These are phyloP conservation scores for Acanthamoeba comandoni DNA, from an alignment of 208 protist species.

Conservation along the genomic window DNA sequence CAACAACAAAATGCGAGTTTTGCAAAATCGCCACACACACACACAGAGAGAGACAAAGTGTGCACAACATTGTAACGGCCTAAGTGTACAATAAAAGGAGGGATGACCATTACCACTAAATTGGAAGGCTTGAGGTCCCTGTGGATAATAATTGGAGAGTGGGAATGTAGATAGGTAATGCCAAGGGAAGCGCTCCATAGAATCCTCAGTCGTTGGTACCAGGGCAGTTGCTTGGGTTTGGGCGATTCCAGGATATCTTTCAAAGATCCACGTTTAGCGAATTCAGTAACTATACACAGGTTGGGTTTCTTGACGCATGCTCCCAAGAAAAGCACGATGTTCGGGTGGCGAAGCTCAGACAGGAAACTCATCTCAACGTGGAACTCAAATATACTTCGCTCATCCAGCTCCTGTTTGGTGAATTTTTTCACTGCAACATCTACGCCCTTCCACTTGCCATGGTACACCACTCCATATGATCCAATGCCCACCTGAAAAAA, in stretches of 20 bases:
- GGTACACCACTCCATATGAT: slow-evolving; percentile 29
- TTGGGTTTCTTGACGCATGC: slow-evolving; percentile 39
- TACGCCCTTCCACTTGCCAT: slow-evolving; percentile 55
- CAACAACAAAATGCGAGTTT: too few relatives aligned
- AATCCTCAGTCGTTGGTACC: background rate
- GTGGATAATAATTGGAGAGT: slow-evolving; percentile 28
- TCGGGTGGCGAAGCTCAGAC: slow-evolving; percentile 17
- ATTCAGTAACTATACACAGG: slow-evolving; percentile 57
- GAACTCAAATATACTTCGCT: slow-evolving; percentile 45
- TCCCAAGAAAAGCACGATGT: slow-evolving; percentile 40
- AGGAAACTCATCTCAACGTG: slow-evolving; percentile 56
- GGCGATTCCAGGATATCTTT: background rate
- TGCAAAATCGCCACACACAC: too few relatives aligned
- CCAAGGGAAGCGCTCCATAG: slow-evolving; percentile 38
- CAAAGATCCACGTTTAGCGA: slow-evolving; percentile 18
- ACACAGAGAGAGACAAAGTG: too few relatives aligned
- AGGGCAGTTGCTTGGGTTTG: slow-evolving; percentile 15
- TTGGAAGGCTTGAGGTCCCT: slow-evolving; percentile 74
- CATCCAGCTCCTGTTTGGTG: slow-evolving; percentile 51
- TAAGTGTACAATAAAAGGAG: too few relatives aligned
- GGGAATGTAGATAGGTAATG: slow-evolving; percentile 12
- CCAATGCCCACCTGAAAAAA: slow-evolving; percentile 18
- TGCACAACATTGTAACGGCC: too few relatives aligned
- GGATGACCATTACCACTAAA: background rate
- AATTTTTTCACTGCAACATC: slow-evolving; percentile 58